Evolutionary conservation across 2,329 filamentous ascomycete species (phyloP).

Genomic region (Chaetomiaceae sp.): DNA sequence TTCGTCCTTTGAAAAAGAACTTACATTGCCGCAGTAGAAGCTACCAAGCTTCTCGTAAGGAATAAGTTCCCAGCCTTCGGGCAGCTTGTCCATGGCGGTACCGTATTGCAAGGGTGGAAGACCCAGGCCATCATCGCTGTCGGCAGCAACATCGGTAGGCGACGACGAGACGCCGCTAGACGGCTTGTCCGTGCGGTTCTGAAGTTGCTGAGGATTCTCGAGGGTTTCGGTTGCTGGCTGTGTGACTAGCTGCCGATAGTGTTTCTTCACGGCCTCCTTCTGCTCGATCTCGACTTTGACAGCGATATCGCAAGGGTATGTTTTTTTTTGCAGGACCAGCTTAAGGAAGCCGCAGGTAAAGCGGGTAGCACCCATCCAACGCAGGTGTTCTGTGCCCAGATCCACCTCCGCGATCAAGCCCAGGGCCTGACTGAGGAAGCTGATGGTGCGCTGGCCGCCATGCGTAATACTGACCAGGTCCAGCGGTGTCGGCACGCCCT

Average conservation of each 20-base stretch:
- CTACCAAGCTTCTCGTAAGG: constrained; percentile 77
- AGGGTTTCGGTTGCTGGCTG: not conserved
- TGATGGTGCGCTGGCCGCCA: constrained; percentile 66
- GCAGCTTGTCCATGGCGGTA: constrained; percentile 71
- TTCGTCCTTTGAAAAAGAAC: constrained; percentile 30
- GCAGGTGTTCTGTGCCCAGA: constrained; percentile 80
- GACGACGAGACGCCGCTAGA: constrained; percentile 1
- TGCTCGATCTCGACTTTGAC: constrained; percentile 76
- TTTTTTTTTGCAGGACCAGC: constrained; percentile 67
- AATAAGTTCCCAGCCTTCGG: constrained; percentile 69
- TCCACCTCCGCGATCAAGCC: constrained; percentile 90
- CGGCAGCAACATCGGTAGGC: not conserved
- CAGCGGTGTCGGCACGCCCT: constrained; percentile 77
- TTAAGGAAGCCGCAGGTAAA: constrained; percentile 84
- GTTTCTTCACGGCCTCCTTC: constrained; percentile 68
- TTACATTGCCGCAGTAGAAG: constrained; percentile 86
- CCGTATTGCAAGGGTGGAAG: constrained; percentile 75
- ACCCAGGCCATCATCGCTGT: constrained; percentile 35
- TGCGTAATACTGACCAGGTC: constrained; percentile 89
- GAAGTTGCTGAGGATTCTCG: not conserved
- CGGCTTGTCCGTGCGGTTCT: not conserved
- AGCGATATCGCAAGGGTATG: constrained; percentile 86
- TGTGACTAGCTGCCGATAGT: constrained; percentile 47
- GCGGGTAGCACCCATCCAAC: constrained; percentile 85
- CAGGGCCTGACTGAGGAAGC: constrained; percentile 85